Percentiles rank a stretch among this genome's conserved stretches.
Conservation (phyloP, 2,329 filamentous ascomycete genomes). For the Raffaelea ambrosiae region DNA sequence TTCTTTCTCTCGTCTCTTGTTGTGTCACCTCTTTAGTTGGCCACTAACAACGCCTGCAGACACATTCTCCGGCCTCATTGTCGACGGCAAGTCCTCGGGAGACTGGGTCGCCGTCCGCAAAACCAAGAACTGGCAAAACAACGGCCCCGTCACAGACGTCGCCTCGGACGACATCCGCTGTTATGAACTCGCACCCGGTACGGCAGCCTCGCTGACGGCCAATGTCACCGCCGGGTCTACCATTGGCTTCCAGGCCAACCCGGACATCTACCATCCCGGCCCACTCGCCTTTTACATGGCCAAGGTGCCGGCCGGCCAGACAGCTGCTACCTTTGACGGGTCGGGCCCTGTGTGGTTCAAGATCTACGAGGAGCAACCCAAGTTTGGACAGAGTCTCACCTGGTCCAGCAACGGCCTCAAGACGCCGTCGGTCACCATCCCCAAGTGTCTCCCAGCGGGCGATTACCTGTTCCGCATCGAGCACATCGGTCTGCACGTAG, state of each 20-base stretch:
- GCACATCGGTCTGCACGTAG: constrained; percentile 21
- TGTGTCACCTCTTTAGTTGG: not conserved
- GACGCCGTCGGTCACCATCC: constrained; percentile 17
- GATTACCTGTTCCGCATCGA: constrained; percentile 23
- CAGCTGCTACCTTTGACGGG: constrained; percentile 23
- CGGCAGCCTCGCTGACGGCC: constrained; percentile 19
- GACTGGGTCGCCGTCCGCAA: constrained; percentile 24
- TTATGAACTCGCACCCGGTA: constrained; percentile 17
- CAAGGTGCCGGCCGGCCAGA: constrained; percentile 24
- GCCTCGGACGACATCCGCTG: constrained; percentile 20
- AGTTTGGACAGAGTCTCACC: constrained; percentile 12
- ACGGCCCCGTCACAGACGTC: constrained; percentile 20
- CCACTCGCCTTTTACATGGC: constrained; percentile 28
- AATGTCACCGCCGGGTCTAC: constrained; percentile 28
- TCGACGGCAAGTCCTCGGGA: constrained; percentile 8
- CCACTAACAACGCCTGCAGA: constrained; percentile 6
- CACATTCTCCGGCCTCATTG: constrained; percentile 13
- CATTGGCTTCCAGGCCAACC: constrained; percentile 28
- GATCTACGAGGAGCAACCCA: constrained; percentile 24
- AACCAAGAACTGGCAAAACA: constrained; percentile 26
- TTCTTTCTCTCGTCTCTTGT: not conserved
- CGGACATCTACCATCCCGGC: constrained; percentile 28
- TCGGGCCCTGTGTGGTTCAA: constrained; percentile 28
- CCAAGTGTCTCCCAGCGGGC: constrained; percentile 19
- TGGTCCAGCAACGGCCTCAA: constrained; percentile 13